phyloP scores from a whole-genome alignment of 139 green algal species.

The Protoeuglena noctilucae region DNA sequence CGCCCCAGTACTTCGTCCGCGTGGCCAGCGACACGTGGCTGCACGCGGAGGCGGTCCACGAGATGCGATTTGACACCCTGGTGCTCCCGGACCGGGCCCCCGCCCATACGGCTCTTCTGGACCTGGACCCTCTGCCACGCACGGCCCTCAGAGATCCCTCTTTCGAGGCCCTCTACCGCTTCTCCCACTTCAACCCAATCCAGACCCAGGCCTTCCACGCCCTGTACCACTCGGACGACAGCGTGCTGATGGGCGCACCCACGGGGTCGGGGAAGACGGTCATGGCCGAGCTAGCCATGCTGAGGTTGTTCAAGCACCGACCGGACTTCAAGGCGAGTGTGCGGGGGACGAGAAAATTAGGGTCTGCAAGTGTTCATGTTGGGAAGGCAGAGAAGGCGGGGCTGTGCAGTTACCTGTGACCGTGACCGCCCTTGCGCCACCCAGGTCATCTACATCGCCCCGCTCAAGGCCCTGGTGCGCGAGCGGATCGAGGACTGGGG shows the following conservation, averaged over 20 bases:
- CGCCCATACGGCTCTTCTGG: slow-evolving; percentile 68
- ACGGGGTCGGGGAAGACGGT: slow-evolving; percentile 91
- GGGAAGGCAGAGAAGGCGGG: no score
- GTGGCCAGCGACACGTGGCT: slow-evolving; percentile 69
- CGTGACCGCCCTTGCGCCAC: no score
- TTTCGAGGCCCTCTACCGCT: slow-evolving; percentile 69
- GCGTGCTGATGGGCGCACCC: slow-evolving; percentile 84
- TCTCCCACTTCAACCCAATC: slow-evolving; percentile 96
- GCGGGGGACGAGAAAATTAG: no score
- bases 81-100: slow-evolving; percentile 17
- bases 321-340: slow-evolving; percentile 28
- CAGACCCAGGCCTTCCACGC: slow-evolving; percentile 95
- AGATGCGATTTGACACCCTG: slow-evolving; percentile 23
- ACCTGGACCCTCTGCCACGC: slow-evolving; percentile 80
- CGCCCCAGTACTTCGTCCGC: slow-evolving; percentile 48
- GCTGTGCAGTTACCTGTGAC: no score
- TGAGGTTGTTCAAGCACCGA: slow-evolving; percentile 57
- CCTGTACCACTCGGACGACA: slow-evolving; percentile 89
- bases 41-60: slow-evolving; percentile 17
- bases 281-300: slow-evolving; percentile 76
- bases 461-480: slow-evolving; percentile 87
- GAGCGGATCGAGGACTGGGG: slow-evolving; percentile 91
- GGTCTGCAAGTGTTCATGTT: no score
- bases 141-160: slow-evolving; percentile 48
- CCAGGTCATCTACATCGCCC: slow-evolving; percentile 88